Evolutionary conservation across 148 eudicot genomes (phyloP).

Genomic region (Heliosperma pusillum): DNA sequence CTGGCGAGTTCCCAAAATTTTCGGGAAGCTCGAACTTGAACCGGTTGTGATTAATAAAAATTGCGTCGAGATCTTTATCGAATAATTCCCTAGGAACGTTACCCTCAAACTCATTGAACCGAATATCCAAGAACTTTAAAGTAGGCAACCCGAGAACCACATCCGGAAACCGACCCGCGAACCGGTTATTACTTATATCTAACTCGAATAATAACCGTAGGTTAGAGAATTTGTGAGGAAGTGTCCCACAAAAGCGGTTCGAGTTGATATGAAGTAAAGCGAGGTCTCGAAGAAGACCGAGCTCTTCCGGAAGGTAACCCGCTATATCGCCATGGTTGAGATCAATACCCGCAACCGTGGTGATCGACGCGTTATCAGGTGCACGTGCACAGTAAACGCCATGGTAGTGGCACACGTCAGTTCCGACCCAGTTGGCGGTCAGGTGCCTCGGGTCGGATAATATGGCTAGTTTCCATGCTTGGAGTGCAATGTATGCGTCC

Average conservation of each 20-base stretch:
- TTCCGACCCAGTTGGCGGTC: conserved; percentile 70
- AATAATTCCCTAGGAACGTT: conserved; percentile 57
- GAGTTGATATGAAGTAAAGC: conserved; percentile 74
- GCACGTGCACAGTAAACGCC: conserved; percentile 80
- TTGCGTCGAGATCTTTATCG: conserved; percentile 70
- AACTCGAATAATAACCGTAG: conserved; percentile 53
- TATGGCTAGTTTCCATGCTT: conserved; percentile 77
- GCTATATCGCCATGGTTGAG: conserved; percentile 88
- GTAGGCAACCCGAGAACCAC: conserved; percentile 55
- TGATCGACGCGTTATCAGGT: conserved; percentile 29
- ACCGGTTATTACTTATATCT: conserved; percentile 82
- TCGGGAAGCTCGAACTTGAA: conserved; percentile 72
- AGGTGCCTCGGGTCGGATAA: conserved; percentile 70
- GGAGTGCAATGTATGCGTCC: conserved; percentile 83
- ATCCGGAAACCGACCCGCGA: conserved; percentile 70
- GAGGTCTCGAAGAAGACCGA: conserved; percentile 60
- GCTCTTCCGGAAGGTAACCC: conserved; percentile 79
- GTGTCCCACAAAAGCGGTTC: conserved; percentile 74
- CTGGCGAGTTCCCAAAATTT: conserved; percentile 90
- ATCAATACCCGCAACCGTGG: conserved; percentile 70
- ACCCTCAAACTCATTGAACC: conserved; percentile 90
- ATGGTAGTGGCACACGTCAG: conserved; percentile 61
- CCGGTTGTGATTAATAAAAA: conserved; percentile 73
- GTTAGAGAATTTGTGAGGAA: conserved; percentile 55
- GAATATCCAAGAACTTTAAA: conserved; percentile 58